Percentiles rank a stretch among this genome's conserved stretches.
phyloP scores from a whole-genome alignment of 2,329 filamentous ascomycete genomes.

The Diaporthe citri region DNA sequence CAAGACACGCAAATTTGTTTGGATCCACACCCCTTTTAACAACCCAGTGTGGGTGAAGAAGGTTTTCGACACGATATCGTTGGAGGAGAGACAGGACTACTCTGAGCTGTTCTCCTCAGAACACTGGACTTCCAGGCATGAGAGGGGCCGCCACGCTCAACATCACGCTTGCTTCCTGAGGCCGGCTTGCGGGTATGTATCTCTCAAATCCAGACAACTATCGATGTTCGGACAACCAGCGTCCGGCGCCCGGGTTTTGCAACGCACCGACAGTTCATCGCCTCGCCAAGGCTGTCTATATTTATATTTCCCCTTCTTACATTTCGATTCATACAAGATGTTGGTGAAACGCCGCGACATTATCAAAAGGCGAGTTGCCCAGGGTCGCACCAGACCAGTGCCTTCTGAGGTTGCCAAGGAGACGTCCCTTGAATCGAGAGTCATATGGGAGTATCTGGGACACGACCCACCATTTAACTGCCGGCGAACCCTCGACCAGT shows the following conservation, averaged over 20 bases:
- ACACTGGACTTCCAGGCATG: slow-evolving; percentile 62
- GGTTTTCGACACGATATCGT: slow-evolving; percentile 58
- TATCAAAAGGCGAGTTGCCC: slow-evolving; percentile 61
- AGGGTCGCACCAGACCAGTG: slow-evolving; percentile 65
- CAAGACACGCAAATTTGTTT: slow-evolving; percentile 59
- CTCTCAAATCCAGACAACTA: not conserved
- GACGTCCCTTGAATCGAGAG: slow-evolving; percentile 64
- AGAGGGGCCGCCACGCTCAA: slow-evolving; percentile 62
- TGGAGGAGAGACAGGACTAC: slow-evolving; percentile 50
- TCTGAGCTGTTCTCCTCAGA: slow-evolving; percentile 58
- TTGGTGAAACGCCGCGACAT: slow-evolving; percentile 65
- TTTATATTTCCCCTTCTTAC: slow-evolving; percentile 65
- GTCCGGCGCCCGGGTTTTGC: not conserved
- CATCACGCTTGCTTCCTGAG: slow-evolving; percentile 64
- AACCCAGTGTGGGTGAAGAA: slow-evolving; percentile 67
- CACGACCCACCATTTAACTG: slow-evolving; percentile 70
- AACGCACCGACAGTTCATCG: not conserved
- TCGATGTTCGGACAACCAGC: not conserved
- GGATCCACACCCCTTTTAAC: slow-evolving; percentile 66
- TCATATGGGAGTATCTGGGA: slow-evolving; percentile 71
- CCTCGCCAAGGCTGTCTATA: slow-evolving; percentile 44
- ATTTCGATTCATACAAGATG: slow-evolving; percentile 71
- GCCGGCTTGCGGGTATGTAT: slow-evolving; percentile 61
- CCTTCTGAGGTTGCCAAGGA: slow-evolving; percentile 63
- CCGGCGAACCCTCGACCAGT: slow-evolving; percentile 71